Base-by-base conservation (phyloP, 108 stramenopile species). In the Conticribra guillardii region DNA sequence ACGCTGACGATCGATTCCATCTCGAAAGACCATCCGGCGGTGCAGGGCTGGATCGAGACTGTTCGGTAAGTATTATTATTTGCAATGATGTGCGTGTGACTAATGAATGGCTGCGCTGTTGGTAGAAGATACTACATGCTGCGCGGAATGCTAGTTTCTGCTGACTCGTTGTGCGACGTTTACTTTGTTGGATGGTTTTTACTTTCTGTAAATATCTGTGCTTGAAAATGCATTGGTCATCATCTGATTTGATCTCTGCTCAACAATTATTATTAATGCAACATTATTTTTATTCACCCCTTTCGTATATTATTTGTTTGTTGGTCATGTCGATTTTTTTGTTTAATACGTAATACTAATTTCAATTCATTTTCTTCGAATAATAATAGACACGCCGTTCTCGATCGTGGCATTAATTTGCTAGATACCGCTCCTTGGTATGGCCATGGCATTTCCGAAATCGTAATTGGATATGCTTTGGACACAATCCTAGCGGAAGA, bases 371-470 rank as follows among this genome's bases (percentile, higher is more conserved):
- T 8, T 26, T 56, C 15, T 5, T 17, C 14, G n/a, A n/a, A n/a
- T n/a, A n/a, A n/a, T n/a, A n/a, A n/a, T 29, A 73, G 72, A 48
- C 82, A 82, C 63, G 93, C 90, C 2, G 69, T 94, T 27, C n/a
- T 62, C 17, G 52, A 82, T 14, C 74, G 80, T 27, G 94, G 94
- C 0, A 87, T 95, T 4, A 87, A 76, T 65, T 49, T 91, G 24
- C 59, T 96, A 2, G 94, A 96, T 73, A 96, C 94, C 2, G 94
- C 94, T 34, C 94, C 94, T 1, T 96, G 94, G 94, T 96, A 96
- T 66, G 91, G 91, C 8, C 93, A 94, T 73, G 93, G 93, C 23
- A 84, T 73, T 24, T 86, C 85, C 4, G 94, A 96, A 86, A 75
- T 82, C 2, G 87, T 91, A 16, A 53, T 96, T 31, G 94, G 94